These are phyloP conservation scores for Komagataella kurtzmanii DNA, from an alignment of 805 yeast species.

Conservation along the genomic window DNA sequence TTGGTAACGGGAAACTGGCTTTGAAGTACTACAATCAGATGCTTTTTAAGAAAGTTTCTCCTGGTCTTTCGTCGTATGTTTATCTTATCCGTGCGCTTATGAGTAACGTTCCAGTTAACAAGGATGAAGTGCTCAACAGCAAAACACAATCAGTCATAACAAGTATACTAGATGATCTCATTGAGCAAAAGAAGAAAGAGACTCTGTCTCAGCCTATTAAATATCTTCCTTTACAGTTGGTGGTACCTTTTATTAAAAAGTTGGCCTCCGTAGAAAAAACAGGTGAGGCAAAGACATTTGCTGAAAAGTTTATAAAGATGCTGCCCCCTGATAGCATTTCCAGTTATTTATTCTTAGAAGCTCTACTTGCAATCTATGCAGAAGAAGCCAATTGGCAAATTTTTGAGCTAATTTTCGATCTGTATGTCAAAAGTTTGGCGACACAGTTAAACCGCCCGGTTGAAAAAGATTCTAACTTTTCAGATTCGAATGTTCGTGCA, in stretches of 20 bases:
- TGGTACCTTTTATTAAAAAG: background rate
- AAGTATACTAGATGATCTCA: background rate
- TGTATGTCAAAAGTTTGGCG: conserved; percentile 1
- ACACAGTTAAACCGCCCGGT: background rate
- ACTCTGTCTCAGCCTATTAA: background rate
- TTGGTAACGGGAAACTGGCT: background rate
- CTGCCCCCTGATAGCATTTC: background rate
- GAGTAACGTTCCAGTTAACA: background rate
- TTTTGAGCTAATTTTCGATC: conserved; percentile 1
- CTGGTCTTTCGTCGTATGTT: background rate
- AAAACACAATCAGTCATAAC: background rate
- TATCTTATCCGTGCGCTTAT: background rate
- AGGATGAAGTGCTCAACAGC: background rate
- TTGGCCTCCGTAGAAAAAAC: background rate
- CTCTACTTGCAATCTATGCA: conserved; percentile 1
- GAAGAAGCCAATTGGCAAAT: conserved; percentile 1
- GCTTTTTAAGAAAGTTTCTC: background rate
- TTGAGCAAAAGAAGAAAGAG: background rate
- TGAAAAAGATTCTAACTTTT: background rate
- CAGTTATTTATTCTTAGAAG: background rate
- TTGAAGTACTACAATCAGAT: background rate
- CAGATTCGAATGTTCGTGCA: background rate
- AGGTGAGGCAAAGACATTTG: background rate
- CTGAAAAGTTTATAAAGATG: background rate
- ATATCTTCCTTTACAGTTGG: background rate